Percentiles rank a stretch among this genome's conserved stretches.
Conservation (phyloP, 2,329 filamentous ascomycete species). For the Hirsutella rhossiliensis region DNA sequence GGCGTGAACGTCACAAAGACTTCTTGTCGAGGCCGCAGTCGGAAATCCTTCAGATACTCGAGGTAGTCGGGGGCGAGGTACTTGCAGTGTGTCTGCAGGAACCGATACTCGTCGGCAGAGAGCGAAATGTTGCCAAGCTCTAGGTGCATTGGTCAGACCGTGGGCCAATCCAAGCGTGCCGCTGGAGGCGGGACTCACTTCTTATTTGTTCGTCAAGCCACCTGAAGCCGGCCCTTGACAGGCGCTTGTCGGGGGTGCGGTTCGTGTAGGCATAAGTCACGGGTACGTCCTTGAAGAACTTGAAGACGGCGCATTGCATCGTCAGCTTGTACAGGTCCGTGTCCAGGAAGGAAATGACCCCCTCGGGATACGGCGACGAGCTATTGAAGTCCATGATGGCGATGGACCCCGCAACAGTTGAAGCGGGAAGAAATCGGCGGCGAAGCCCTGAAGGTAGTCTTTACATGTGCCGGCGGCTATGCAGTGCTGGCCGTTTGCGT, state of each 20-base stretch:
- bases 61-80: constrained; percentile 75
- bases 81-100: constrained; percentile 64
- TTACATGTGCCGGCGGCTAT: background rate
- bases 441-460: too few relatives aligned
- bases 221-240: constrained; percentile 68
- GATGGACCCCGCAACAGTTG: background rate
- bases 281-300: constrained; percentile 72
- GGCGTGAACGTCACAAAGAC: constrained; percentile 57
- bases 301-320: constrained; percentile 94
- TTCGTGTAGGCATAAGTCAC: constrained; percentile 95
- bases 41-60: constrained; percentile 69
- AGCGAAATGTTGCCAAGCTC: constrained; percentile 75
- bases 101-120: constrained; percentile 66
- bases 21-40: constrained; percentile 69
- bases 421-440: background rate
- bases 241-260: constrained; percentile 83
- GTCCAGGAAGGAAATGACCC: constrained; percentile 72
- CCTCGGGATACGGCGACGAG: constrained; percentile 57
- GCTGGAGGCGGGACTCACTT: constrained; percentile 39
- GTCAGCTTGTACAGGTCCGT: constrained; percentile 91
- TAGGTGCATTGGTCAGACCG: constrained; percentile 24
- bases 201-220: constrained; percentile 80
- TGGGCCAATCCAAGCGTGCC: background rate
- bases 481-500: background rate
- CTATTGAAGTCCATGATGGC: constrained; percentile 51